Base-by-base conservation (phyloP, 2,329 filamentous ascomycete genomes). In the Penicillium sp. region DNA sequence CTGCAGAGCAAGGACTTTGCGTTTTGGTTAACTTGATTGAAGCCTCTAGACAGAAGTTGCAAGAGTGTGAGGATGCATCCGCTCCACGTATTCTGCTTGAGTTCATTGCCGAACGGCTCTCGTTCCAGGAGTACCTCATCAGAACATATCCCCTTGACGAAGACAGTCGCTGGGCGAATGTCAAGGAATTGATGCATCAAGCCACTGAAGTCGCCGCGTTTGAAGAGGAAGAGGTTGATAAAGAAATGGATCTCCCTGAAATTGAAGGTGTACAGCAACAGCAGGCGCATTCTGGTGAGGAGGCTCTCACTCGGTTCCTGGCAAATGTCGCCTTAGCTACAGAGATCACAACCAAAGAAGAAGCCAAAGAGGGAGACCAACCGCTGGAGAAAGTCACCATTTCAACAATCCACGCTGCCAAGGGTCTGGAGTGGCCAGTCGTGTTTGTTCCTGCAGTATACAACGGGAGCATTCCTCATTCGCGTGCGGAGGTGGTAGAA, bases 321-420 rank as follows among this genome's bases (percentile, higher is more conserved):
- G 88, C 91, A 12, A 97, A 96, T 66, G 88, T 97, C 12, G 87
- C 91, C 0, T 78, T 99, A n/a, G 89, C 91, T 3, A 88, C 91
- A 0, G 91, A 96, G 61, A 83, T 88, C 0, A 66, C 61, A n/a
- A 68, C 74, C n/a, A 61, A 70, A 36, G 68, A 73, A 36, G 85
- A 83, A 17, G 82, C 72, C 21, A 85, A 84, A 19, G 83, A 86
- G 25, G 79, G 79, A 29, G 83, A 81, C 29, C 79, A 84, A 38
- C 63, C 75, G 1, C 68, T 76, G 36, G 73, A 78, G 2, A 81
- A 90, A 65, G 85, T 97, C 21, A 97, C 93, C 0, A 91, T 99
- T 25, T 97, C 92, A 6, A 99, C 93, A 0, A 97, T 99, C 12
- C 93, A 99, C 71, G 92, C 93, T 0, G 91, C 93, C 3, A 99